phyloP scores from a whole-genome alignment of 306 rosid genomes.

The Amphicarpaea edgeworthii region DNA sequence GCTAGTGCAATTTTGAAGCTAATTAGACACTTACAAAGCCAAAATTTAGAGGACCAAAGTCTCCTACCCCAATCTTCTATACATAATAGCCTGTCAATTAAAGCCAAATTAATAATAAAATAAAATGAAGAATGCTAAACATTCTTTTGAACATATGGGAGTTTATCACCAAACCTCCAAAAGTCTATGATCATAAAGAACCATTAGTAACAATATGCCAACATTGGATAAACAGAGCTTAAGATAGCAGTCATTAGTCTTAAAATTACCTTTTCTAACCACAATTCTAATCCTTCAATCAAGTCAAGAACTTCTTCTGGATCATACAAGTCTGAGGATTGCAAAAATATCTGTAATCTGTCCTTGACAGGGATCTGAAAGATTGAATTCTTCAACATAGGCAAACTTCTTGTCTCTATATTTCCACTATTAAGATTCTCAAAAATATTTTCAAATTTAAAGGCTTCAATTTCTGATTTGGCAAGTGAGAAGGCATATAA shows the following conservation, averaged over 20 bases:
- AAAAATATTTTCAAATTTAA: constrained; percentile 57
- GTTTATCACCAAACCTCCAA: not conserved
- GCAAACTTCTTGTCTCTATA: constrained; percentile 43
- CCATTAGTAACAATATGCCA: constrained; percentile 33
- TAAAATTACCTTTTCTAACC: constrained; percentile 86
- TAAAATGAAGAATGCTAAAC: constrained; percentile 6
- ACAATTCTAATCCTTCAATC: constrained; percentile 92
- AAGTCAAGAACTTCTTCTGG: constrained; percentile 94
- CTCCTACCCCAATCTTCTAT: constrained; percentile 96
- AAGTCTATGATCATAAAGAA: constrained; percentile 25
- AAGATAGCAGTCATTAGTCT: constrained; percentile 38
- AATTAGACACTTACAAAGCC: constrained; percentile 81
- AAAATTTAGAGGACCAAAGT: constrained; percentile 89
- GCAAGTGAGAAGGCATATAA: constrained; percentile 94
- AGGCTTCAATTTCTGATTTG: constrained; percentile 80
- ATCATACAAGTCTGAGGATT: constrained; percentile 91
- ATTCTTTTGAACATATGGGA: not conserved
- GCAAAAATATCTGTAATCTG: constrained; percentile 87
- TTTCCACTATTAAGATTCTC: constrained; percentile 57
- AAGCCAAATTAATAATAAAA: constrained; percentile 31
- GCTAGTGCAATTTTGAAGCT: constrained; percentile 26
- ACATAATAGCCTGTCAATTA: constrained; percentile 84
- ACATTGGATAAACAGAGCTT: constrained; percentile 31
- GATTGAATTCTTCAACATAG: constrained; percentile 52
- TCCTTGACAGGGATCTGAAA: constrained; percentile 77